Base-by-base conservation (phyloP, 1,139 yeast species). In the Candida labiduridarum region DNA sequence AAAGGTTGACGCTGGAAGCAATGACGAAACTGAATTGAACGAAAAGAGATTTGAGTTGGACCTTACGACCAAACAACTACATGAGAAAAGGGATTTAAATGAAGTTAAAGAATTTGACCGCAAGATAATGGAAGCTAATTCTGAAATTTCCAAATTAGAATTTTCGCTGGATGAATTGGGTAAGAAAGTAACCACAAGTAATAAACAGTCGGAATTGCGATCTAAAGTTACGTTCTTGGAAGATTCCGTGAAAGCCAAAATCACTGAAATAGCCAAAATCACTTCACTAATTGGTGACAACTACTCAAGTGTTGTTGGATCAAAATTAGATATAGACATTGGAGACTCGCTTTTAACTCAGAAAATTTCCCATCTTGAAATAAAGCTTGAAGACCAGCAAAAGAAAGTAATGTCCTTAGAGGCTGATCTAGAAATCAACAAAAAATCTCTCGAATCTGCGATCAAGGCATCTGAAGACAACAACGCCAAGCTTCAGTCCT, bases 171-270 rank as follows among this genome's bases (percentile, higher is more conserved):
- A 88, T 11, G 74, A 73, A 0, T 58, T 84, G 19, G 79, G 80
- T 50, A 74, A 74, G 18, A 76, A 80, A 41, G 71, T 88, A 7
- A 66, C 79, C 5, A 65, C 70, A 15, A 76, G 80, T 14, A 84
- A 81, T 56, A 78, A 78, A 54, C 87, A 83, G 59, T 75, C 88
- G 0, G 94, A 84, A 48, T 59, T 78, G 2, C 69, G 79, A 52
- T 84, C 88, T 0, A 81, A 78, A 56, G 59, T 81, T 1, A 69
- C 76, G 0, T 62, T 82, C 38, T 59, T 84, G 14, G 62, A 62
- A 16, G 79, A 76, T 41, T 73, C 76, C 45, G 58, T 64, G 9
- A 53, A 54, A 5, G 58, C 64, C 34, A 69, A 68, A 48, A 61
- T 60, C 36, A 56, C 59, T 3, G 68, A 71, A 0, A 54, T 60